phyloP scores from a whole-genome alignment of 371 early-diverging fungal genomes.

The Mucor velutinosus region DNA sequence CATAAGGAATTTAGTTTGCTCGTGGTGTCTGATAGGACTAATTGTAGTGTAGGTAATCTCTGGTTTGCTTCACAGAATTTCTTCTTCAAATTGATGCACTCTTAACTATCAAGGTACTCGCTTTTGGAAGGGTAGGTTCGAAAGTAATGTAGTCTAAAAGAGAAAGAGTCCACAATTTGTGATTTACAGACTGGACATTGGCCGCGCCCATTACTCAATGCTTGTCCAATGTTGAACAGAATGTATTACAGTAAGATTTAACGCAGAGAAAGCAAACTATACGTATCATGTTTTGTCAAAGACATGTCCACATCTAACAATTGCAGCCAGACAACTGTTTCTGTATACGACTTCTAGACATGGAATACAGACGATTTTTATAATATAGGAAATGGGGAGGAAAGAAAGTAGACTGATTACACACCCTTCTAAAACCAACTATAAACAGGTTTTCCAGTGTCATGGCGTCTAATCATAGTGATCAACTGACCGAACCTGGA shows the following conservation, averaged over 20 bases:
- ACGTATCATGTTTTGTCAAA: background rate
- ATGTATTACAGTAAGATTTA: background rate
- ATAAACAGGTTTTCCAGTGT: no score
- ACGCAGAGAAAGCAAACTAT: background rate
- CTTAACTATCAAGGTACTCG: background rate
- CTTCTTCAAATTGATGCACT: background rate
- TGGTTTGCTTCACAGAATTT: background rate
- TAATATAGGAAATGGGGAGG: background rate
- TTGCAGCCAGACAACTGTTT: background rate
- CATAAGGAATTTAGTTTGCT: background rate
- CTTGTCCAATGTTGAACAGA: background rate
- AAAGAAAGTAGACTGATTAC: no score
- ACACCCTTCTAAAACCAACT: no score
- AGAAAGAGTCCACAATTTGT: background rate
- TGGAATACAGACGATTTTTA: background rate
- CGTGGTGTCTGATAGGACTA: background rate
- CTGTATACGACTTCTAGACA: background rate
- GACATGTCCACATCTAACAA: background rate
- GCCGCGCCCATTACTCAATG: background rate
- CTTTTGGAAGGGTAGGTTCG: background rate
- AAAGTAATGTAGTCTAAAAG: background rate
- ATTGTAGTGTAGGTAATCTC: background rate
- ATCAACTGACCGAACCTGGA: no score
- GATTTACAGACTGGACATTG: background rate
- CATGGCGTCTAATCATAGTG: no score